A percentile compares a stretch with the other conserved stretches of the same genome.
These are phyloP conservation scores for Ceratorhiza oryzae-sativae DNA, from an alignment of 1,284 basidiomycete species.

Conservation along the genomic window DNA sequence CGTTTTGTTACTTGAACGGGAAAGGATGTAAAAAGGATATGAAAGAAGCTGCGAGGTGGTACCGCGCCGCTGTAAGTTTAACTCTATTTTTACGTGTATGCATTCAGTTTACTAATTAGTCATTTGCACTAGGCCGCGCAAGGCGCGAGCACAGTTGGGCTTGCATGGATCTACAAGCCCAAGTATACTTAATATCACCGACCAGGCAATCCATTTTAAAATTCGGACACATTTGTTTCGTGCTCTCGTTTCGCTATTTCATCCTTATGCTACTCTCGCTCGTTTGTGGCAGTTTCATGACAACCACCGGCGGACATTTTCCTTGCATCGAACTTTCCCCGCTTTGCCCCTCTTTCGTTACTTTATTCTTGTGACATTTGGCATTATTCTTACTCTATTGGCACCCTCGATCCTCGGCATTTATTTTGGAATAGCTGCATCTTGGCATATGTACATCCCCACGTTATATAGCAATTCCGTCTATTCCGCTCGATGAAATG, in stretches of 20 bases:
- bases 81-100: constrained; percentile 28
- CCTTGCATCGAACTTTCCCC: background rate
- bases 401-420: background rate
- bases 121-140: constrained; percentile 63
- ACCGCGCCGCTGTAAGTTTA: constrained; percentile 75
- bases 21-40: constrained; percentile 90
- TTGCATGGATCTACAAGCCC: constrained; percentile 85
- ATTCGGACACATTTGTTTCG: background rate
- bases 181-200: constrained; percentile 45
- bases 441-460: constrained; percentile 32
- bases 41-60: constrained; percentile 87
- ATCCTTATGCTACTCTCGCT: background rate
- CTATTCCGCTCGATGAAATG: background rate
- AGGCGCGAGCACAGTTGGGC: constrained; percentile 78
- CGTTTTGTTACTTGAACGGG: constrained; percentile 83
- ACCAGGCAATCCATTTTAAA: background rate
- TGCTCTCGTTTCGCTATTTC: constrained; percentile 14
- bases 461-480: background rate
- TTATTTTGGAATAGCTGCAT: background rate
- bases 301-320: constrained; percentile 14
- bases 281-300: constrained; percentile 2
- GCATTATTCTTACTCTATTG: background rate
- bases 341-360: background rate
- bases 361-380: background rate
- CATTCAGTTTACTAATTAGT: constrained; percentile 27